A percentile compares a stretch with the other conserved stretches of the same genome.
Conservation (phyloP, 257 asterid species). For the Rhazya stricta region DNA sequence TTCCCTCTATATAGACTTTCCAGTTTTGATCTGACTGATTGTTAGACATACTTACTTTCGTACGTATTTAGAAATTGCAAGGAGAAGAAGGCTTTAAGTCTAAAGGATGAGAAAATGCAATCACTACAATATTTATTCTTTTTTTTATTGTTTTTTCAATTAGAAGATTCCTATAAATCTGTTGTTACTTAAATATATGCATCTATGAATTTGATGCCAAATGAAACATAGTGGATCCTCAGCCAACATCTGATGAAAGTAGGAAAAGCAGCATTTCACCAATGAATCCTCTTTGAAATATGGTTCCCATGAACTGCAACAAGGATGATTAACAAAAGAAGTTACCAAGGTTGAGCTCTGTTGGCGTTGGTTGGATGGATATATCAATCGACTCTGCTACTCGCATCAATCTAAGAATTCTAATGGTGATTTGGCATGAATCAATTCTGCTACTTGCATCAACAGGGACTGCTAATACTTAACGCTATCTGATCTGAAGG, state of each 20-base stretch:
- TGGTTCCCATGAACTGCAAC: too few relatives aligned
- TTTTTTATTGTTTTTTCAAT: background rate
- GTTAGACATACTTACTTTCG: too few relatives aligned
- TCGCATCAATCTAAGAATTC: background rate
- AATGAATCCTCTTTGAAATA: background rate
- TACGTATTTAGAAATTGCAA: slow-evolving; percentile 41
- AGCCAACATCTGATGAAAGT: slow-evolving; percentile 24
- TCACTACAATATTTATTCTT: background rate
- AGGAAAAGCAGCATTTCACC: slow-evolving; percentile 5
- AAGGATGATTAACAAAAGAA: background rate
- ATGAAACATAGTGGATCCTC: slow-evolving; percentile 31
- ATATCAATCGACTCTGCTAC: background rate
- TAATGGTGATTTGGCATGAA: background rate
- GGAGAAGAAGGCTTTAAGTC: slow-evolving; percentile 42
- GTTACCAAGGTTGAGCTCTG: background rate
- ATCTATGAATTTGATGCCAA: slow-evolving; percentile 50
- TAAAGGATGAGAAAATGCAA: slow-evolving; percentile 40
- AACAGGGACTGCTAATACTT: background rate
- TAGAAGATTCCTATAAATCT: slow-evolving; percentile 7
- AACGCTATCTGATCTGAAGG: background rate
- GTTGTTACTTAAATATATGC: slow-evolving; percentile 23
- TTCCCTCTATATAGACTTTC: too few relatives aligned
- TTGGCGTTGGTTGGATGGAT: background rate
- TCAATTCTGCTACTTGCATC: too few relatives aligned
- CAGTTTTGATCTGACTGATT: too few relatives aligned